Evolutionary conservation across 495 filamentous ascomycete species (phyloP).

Genomic region (Penicillium nucicola): DNA sequence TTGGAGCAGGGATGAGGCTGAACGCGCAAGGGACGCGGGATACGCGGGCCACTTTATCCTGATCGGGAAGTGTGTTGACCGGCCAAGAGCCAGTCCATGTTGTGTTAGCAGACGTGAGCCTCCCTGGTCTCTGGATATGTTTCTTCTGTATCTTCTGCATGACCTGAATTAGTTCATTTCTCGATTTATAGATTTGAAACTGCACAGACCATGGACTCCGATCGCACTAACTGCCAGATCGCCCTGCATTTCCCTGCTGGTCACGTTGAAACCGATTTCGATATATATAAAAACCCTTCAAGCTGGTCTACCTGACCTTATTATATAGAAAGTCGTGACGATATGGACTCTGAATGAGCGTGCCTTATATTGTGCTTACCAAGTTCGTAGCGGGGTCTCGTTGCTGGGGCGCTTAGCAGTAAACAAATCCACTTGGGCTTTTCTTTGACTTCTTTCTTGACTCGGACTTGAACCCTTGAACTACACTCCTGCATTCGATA

Average conservation of each 20-base stretch:
- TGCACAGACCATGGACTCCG: constrained; percentile 9
- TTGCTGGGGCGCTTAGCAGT: constrained; percentile 3
- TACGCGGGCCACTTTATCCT: constrained; percentile 48
- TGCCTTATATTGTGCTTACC: too few relatives aligned
- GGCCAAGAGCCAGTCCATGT: too few relatives aligned
- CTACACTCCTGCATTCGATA: neutral
- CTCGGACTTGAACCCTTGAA: neutral
- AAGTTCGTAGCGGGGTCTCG: neutral
- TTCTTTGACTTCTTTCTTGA: constrained; percentile 1
- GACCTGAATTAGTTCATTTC: too few relatives aligned
- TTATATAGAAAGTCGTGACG: too few relatives aligned
- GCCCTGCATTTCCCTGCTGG: neutral
- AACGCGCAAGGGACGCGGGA: constrained; percentile 12
- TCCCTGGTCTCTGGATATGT: neutral
- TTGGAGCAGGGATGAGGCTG: constrained; percentile 5
- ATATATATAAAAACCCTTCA: neutral
- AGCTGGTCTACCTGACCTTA: too few relatives aligned
- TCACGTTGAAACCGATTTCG: neutral
- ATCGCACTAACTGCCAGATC: constrained; percentile 10
- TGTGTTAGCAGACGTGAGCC: neutral
- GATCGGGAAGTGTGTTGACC: constrained; percentile 43
- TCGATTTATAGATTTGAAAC: neutral
- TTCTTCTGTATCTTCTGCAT: neutral
- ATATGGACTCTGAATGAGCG: too few relatives aligned
- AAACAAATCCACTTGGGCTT: constrained; percentile 3